These are phyloP conservation scores for Zelonia costaricensis DNA, from an alignment of 208 protist species.

Conservation along the genomic window DNA sequence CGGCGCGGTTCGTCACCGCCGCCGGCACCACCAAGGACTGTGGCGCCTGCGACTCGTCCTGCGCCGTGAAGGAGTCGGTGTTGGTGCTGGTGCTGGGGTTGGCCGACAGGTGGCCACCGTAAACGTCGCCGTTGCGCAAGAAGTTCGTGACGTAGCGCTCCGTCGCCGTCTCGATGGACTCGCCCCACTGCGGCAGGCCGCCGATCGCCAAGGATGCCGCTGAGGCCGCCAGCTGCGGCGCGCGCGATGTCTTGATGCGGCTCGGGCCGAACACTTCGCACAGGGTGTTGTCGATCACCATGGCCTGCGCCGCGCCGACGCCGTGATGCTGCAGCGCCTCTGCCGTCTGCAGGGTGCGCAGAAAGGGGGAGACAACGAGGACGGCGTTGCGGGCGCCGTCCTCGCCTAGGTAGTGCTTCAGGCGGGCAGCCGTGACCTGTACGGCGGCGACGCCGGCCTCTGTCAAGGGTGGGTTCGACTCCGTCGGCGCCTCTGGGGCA, in stretches of 20 bases:
- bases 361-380: conserved; percentile 70
- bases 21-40: neutral
- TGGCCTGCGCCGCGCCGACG: conserved; percentile 33
- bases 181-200: conserved; percentile 61
- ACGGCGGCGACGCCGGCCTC: conserved; percentile 45
- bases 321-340: conserved; percentile 44
- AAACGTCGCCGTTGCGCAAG: conserved; percentile 27
- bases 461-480: conserved; percentile 79
- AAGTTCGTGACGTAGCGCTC: conserved; percentile 39
- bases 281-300: conserved; percentile 62
- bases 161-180: conserved; percentile 56
- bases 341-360: conserved; percentile 70
- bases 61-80: neutral
- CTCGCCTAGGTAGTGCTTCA: conserved; percentile 37
- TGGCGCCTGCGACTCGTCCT: conserved; percentile 3
- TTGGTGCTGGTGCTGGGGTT: neutral
- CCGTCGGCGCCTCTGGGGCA: conserved; percentile 35
- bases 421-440: conserved; percentile 24
- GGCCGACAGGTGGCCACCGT: conserved; percentile 13
- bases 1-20: neutral
- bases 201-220: conserved; percentile 14
- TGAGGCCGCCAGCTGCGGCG: conserved; percentile 14
- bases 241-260: conserved; percentile 51
- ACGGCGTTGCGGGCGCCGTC: conserved; percentile 26
- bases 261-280: conserved; percentile 78